A percentile compares a stretch with the other conserved stretches of the same genome.
phyloP scores from a whole-genome alignment of 2,329 filamentous ascomycete species.

The Trichoderma breve region DNA sequence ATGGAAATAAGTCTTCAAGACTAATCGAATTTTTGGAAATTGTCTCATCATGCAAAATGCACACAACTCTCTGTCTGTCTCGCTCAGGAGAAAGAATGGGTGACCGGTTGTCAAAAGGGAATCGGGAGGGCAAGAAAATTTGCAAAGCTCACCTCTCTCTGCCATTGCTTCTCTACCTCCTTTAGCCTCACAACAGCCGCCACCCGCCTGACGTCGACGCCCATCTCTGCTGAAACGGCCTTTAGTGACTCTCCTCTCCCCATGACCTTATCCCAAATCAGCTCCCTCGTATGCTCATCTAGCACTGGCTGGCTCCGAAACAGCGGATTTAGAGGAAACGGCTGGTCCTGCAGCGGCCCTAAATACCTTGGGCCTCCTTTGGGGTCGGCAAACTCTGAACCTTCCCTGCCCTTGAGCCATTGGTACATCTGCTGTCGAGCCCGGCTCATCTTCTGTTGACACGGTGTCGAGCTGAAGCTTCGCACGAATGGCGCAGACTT shows the following conservation, averaged over 20 bases:
- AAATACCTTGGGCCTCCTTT: constrained; percentile 39
- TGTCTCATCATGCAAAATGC: constrained; percentile 51
- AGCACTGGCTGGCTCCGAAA: constrained; percentile 74
- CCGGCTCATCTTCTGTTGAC: constrained; percentile 38
- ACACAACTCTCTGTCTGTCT: not conserved
- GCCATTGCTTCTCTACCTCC: constrained; percentile 79
- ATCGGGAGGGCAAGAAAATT: not conserved
- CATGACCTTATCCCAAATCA: constrained; percentile 70
- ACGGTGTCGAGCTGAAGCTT: constrained; percentile 42
- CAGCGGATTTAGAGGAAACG: constrained; percentile 71
- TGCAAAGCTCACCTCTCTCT: constrained; percentile 62
- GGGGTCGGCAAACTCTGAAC: constrained; percentile 28
- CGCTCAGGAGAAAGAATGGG: constrained; percentile 21
- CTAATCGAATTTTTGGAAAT: constrained; percentile 90
- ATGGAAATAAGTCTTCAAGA: constrained; percentile 90
- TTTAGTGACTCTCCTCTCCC: constrained; percentile 67
- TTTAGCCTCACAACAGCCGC: constrained; percentile 83
- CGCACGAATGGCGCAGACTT: constrained; percentile 28
- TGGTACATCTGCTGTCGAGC: constrained; percentile 39
- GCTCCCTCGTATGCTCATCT: constrained; percentile 67
- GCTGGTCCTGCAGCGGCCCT: constrained; percentile 43
- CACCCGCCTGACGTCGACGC: constrained; percentile 78
- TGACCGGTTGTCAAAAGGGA: not conserved
- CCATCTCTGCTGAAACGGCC: constrained; percentile 71
- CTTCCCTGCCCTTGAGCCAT: constrained; percentile 36